Evolutionary conservation across 2,329 filamentous ascomycete species (phyloP).

Genomic region (Colletotrichum phormii): DNA sequence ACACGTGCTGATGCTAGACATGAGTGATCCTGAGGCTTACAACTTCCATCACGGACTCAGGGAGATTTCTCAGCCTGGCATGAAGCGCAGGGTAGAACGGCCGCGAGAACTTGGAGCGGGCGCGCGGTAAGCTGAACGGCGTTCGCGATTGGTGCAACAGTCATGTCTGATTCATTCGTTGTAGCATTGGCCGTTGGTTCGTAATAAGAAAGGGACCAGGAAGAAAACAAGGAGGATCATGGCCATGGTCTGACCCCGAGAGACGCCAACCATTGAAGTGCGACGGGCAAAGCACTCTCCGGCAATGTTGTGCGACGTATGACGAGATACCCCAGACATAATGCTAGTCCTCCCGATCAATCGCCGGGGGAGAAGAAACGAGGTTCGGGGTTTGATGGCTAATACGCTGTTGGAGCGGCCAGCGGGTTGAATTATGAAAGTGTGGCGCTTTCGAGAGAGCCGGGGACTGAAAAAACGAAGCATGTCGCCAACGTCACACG

Average conservation of each 20-base stretch:
- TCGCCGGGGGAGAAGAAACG: neutral
- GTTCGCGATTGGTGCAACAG: slow-evolving; percentile 14
- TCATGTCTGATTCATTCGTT: neutral
- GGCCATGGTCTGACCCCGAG: slow-evolving; percentile 7
- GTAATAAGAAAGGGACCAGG: slow-evolving; percentile 10
- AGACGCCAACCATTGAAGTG: neutral
- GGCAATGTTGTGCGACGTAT: slow-evolving; percentile 9
- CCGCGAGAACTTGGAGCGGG: neutral
- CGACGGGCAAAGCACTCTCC: slow-evolving; percentile 8
- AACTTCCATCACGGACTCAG: neutral
- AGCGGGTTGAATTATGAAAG: neutral
- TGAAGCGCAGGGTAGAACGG: neutral
- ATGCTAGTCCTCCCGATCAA: neutral
- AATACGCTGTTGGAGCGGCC: neutral
- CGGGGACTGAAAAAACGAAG: slow-evolving; percentile 13
- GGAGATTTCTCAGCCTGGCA: neutral
- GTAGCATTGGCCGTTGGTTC: slow-evolving; percentile 6
- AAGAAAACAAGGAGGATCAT: neutral
- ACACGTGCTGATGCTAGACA: neutral
- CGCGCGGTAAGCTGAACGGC: neutral
- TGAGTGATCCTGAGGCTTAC: too few species aligned
- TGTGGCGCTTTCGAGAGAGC: neutral
- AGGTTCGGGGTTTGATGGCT: neutral
- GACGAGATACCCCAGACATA: slow-evolving; percentile 6
- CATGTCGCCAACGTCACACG: neutral